Conservation (phyloP, 257 asterid species). For the Cinchona pubescens region DNA sequence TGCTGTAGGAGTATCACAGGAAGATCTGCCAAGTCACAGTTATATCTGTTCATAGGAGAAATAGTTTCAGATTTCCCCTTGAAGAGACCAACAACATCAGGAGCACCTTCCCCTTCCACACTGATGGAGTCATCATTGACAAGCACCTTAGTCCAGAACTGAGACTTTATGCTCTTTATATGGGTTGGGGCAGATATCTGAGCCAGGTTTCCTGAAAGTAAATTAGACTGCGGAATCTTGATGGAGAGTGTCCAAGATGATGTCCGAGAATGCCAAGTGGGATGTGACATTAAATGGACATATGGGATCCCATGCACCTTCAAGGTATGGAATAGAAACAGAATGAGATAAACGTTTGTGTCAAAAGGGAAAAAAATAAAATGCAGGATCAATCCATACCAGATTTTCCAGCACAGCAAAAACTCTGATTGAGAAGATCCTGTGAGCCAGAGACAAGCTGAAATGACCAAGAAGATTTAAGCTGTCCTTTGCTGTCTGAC, state of each 20-base stretch:
- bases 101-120: constrained; percentile 97
- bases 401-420: constrained; percentile 68
- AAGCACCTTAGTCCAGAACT: constrained; percentile 71
- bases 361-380: neutral
- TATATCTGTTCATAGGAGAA: constrained; percentile 58
- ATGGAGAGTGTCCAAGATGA: constrained; percentile 89
- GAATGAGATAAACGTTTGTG: constrained; percentile 1
- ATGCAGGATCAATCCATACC: constrained; percentile 46
- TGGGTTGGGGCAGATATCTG: constrained; percentile 36
- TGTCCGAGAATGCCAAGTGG: constrained; percentile 90
- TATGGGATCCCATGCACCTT: constrained; percentile 80
- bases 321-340: constrained; percentile 25
- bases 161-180: constrained; percentile 50
- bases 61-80: constrained; percentile 61
- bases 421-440: constrained; percentile 91
- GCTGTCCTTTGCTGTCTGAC: constrained; percentile 56
- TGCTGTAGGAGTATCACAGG: constrained; percentile 85
- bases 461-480: constrained; percentile 81
- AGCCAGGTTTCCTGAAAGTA: constrained; percentile 54
- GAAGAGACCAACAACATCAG: constrained; percentile 76
- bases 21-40: constrained; percentile 85
- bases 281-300: constrained; percentile 73
- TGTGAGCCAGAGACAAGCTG: constrained; percentile 86
- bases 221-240: constrained; percentile 78
- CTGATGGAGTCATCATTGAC: constrained; percentile 84